Conservation (phyloP, 2,329 filamentous ascomycete species). For the Cytospora mali region DNA sequence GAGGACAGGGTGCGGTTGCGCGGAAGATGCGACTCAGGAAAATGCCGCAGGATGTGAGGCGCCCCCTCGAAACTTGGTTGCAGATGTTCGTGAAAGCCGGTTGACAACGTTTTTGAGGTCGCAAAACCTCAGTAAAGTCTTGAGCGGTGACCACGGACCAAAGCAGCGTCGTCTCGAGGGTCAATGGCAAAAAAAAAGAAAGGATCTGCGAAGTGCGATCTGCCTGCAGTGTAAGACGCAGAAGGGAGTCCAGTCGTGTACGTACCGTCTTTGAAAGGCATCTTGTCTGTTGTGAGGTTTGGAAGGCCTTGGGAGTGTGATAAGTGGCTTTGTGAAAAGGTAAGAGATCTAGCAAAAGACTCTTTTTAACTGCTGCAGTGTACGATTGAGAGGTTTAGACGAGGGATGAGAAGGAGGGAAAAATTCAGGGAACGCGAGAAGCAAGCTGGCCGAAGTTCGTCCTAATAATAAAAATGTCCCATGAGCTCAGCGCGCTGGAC, state of each 20-base stretch:
- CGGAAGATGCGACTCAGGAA: constrained; percentile 31
- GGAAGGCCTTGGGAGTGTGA: constrained; percentile 30
- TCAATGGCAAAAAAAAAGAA: constrained; percentile 32
- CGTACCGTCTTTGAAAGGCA: constrained; percentile 45
- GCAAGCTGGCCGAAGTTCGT: constrained; percentile 12
- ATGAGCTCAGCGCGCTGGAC: constrained; percentile 23
- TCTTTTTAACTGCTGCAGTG: neutral
- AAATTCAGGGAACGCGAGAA: constrained; percentile 23
- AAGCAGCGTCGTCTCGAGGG: constrained; percentile 9
- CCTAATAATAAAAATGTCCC: constrained; percentile 24
- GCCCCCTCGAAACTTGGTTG: neutral
- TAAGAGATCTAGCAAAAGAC: constrained; percentile 17
- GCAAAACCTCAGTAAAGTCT: neutral
- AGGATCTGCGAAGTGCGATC: constrained; percentile 6
- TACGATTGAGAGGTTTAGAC: constrained; percentile 2
- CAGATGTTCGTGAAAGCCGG: neutral
- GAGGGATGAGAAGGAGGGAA: constrained; percentile 4
- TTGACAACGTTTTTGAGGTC: constrained; percentile 31
- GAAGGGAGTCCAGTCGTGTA: constrained; percentile 23
- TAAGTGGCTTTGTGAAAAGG: constrained; percentile 23
- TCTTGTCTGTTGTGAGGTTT: constrained; percentile 36
- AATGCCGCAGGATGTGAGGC: constrained; percentile 39
- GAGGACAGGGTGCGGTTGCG: constrained; percentile 22
- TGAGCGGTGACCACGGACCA: neutral
- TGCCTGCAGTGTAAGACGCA: neutral